phyloP scores from a whole-genome alignment of 2,329 filamentous ascomycete species.

The Talaromyces rugulosus region DNA sequence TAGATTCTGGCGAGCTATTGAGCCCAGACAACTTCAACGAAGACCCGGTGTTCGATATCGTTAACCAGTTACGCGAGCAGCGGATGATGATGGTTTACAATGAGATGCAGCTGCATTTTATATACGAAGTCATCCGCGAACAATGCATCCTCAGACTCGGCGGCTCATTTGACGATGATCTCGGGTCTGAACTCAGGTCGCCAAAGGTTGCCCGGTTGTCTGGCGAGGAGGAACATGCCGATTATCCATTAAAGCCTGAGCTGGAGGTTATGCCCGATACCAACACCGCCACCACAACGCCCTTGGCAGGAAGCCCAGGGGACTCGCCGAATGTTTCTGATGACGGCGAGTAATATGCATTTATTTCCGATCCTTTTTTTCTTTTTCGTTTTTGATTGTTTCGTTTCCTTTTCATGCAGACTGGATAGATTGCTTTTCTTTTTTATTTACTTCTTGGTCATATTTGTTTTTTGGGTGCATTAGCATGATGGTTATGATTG shows the following conservation, averaged over 20 bases:
- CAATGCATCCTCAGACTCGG: constrained; percentile 32
- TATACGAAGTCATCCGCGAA: constrained; percentile 80
- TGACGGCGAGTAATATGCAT: constrained; percentile 23
- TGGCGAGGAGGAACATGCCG: constrained; percentile 24
- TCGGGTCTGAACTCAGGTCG: constrained; percentile 25
- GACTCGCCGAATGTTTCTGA: constrained; percentile 27
- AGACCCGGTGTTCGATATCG: constrained; percentile 73
- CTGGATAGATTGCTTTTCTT: background rate
- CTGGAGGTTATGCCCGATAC: constrained; percentile 26
- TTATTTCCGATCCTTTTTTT: background rate
- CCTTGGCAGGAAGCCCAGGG: constrained; percentile 23
- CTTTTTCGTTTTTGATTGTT: background rate
- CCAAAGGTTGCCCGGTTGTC: constrained; percentile 33
- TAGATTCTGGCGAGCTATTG: constrained; percentile 68
- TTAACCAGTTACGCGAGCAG: constrained; percentile 78
- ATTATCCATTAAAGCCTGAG: constrained; percentile 30
- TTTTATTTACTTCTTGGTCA: background rate
- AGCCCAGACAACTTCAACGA: constrained; percentile 45
- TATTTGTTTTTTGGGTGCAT: background rate
- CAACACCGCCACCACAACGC: constrained; percentile 14
- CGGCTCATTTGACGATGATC: constrained; percentile 16
- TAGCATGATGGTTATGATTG: constrained; percentile 4
- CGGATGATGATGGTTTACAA: constrained; percentile 94
- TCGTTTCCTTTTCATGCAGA: background rate
- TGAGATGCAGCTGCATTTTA: constrained; percentile 75